Percentiles rank a stretch among this genome's conserved stretches.
Evolutionary conservation across 352 stramenopile species (phyloP).

Genomic region (Peronosclerospora sorghi): DNA sequence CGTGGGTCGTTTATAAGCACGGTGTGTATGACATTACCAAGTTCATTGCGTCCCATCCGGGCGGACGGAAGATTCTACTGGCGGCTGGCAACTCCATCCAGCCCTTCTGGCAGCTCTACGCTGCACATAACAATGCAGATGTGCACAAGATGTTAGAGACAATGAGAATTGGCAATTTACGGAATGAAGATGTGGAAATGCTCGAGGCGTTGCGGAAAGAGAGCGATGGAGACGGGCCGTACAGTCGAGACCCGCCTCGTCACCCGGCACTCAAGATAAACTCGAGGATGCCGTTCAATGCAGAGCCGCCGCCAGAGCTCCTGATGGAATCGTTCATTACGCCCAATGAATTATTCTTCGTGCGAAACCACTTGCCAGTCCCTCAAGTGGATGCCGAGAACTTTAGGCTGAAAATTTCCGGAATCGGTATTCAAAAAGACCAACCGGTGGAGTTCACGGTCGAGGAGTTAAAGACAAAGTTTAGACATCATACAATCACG

Average conservation of each 20-base stretch:
- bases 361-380: conserved; percentile 96
- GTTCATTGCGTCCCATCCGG: conserved; percentile 92
- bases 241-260: conserved; percentile 87
- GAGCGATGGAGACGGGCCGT: conserved; percentile 84
- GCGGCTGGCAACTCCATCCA: conserved; percentile 80
- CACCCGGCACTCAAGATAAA: conserved; percentile 87
- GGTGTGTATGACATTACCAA: conserved; percentile 96
- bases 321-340: conserved; percentile 93
- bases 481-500: conserved; percentile 85
- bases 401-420: conserved; percentile 58
- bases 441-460: conserved; percentile 38
- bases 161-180: conserved; percentile 84
- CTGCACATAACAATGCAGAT: conserved; percentile 90
- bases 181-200: conserved; percentile 81
- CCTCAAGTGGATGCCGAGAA: conserved; percentile 68
- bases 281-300: conserved; percentile 91
- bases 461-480: conserved; percentile 89
- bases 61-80: conserved; percentile 84
- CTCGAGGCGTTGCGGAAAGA: conserved; percentile 77
- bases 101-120: conserved; percentile 94
- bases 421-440: conserved; percentile 40
- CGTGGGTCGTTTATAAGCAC: conserved; percentile 90
- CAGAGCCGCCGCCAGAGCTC: conserved; percentile 87
- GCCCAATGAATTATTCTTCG: conserved; percentile 94
- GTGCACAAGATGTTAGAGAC: conserved; percentile 88